Evolutionary conservation across 192 early-diverging fungal species (phyloP), one percentile per base, ranked within the genome.

Genomic region (Coemansia sp.): DNA sequence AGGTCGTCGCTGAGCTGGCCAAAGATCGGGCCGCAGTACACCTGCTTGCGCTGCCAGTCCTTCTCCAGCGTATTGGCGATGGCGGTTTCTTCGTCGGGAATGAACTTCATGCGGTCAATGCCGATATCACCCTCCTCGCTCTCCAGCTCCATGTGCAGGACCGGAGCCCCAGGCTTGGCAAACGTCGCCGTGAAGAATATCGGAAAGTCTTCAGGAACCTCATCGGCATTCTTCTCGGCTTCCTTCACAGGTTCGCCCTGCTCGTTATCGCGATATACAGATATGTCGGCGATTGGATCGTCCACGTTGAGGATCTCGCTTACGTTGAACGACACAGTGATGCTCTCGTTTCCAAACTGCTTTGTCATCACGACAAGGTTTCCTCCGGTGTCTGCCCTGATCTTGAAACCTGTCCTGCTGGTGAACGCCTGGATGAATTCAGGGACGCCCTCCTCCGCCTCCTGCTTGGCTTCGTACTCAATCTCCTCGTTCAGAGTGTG

Each of bases 21-120:
- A 75, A 95, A 99, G 61, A 90, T 86, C 65, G 97, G 97, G 25
- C 97, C 97, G 59, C 87, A 85, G 86, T 95, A 99, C 45, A 85
- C 66, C 58, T 91, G 90, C 46, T 89, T 85, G 69, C 95, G 89
- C 71, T 86, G 75, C 92, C 93, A 97, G 83, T 99, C 94, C 57
- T 86, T 89, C 72, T 95, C 92, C 42, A 89, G 86, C 62, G 87
- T 85, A 33, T 76, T 72, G 57, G 87, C 84, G 14, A 59, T 65
- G 20, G 91, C 92, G 7, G 93, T 65, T 41, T 85, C 81, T 32
- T 83, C 69, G 62, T 89, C 86, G 38, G 84, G 76, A 76, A 86
- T 82, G 75, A 87, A 90, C 59, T 82, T 74, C 69, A 96, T 92
- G 65, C 82, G 88, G 62, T 95, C 91, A 64, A 99, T 87, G 66